Conservation (phyloP, 2,329 filamentous ascomycete species). For the Pseudonectria buxi region DNA sequence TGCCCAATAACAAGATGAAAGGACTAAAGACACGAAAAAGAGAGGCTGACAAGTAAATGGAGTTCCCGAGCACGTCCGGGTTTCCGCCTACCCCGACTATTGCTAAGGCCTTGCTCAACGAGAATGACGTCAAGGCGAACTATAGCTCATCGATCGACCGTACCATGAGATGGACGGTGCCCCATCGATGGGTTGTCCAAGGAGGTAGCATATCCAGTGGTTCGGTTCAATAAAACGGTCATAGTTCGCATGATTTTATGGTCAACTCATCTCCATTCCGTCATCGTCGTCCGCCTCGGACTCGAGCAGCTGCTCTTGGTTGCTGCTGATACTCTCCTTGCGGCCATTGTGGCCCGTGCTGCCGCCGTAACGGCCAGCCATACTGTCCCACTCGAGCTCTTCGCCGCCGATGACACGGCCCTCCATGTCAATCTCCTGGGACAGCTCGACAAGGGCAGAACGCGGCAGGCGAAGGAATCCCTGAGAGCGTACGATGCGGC, state of each 20-base stretch:
- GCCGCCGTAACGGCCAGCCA: conserved; percentile 40
- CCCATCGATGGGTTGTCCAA: too few relatives aligned
- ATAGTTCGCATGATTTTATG: not conserved
- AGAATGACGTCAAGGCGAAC: too few relatives aligned
- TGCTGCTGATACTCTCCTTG: conserved; percentile 56
- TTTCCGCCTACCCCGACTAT: too few relatives aligned
- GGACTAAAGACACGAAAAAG: too few relatives aligned
- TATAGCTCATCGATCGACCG: too few relatives aligned
- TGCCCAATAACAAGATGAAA: too few relatives aligned
- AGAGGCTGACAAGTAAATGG: too few relatives aligned
- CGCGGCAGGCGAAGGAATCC: conserved; percentile 79
- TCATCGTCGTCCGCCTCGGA: conserved; percentile 56
- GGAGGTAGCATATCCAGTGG: too few relatives aligned
- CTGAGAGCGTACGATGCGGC: conserved; percentile 80
- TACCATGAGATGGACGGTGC: too few relatives aligned
- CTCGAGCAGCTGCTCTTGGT: conserved; percentile 49
- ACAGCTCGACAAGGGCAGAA: conserved; percentile 77
- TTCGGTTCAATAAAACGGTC: too few relatives aligned
- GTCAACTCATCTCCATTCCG: conserved; percentile 51
- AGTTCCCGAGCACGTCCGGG: too few relatives aligned
- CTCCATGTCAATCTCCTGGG: conserved; percentile 87
- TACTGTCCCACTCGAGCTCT: conserved; percentile 58
- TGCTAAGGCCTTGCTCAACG: too few relatives aligned
- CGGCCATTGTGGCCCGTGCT: conserved; percentile 31
- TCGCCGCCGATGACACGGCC: conserved; percentile 86